These are phyloP conservation scores for Leccinum pellstonianum DNA, from an alignment of 768 basidiomycete genomes.

Conservation along the genomic window DNA sequence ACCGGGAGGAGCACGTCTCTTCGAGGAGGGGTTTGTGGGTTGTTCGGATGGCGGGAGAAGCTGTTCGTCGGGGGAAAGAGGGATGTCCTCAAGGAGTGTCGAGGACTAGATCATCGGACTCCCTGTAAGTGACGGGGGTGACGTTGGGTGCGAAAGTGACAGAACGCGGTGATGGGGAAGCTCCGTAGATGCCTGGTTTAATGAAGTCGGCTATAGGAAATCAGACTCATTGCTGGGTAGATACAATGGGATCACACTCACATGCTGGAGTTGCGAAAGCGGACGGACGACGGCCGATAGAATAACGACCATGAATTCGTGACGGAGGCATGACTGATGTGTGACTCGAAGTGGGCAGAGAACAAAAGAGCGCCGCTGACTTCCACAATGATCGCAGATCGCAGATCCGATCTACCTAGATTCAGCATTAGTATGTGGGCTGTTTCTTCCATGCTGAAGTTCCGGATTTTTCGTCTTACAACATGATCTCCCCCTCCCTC, in stretches of 20 bases:
- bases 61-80: slow-evolving; percentile 34
- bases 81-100: slow-evolving; percentile 27
- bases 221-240: background rate
- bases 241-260: background rate
- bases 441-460: too few relatives aligned
- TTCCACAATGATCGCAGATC: too few relatives aligned
- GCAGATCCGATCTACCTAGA: too few relatives aligned
- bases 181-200: slow-evolving; percentile 55
- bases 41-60: slow-evolving; percentile 56
- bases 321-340: too few relatives aligned
- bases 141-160: slow-evolving; percentile 66
- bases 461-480: too few relatives aligned
- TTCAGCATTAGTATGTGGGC: too few relatives aligned
- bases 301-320: slow-evolving; percentile 25
- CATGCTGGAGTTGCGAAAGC: slow-evolving; percentile 32
- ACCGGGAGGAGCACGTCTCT: slow-evolving; percentile 54
- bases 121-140: slow-evolving; percentile 51
- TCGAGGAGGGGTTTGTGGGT: slow-evolving; percentile 38
- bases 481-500: too few relatives aligned
- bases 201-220: slow-evolving; percentile 35
- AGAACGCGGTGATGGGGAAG: slow-evolving; percentile 41
- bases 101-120: slow-evolving; percentile 31
- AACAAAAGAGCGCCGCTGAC: background rate
- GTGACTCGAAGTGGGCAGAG: too few relatives aligned
- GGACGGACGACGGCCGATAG: slow-evolving; percentile 42